Evolutionary conservation across 768 basidiomycete species (phyloP).

Genomic region (Suillus occidentalis): DNA sequence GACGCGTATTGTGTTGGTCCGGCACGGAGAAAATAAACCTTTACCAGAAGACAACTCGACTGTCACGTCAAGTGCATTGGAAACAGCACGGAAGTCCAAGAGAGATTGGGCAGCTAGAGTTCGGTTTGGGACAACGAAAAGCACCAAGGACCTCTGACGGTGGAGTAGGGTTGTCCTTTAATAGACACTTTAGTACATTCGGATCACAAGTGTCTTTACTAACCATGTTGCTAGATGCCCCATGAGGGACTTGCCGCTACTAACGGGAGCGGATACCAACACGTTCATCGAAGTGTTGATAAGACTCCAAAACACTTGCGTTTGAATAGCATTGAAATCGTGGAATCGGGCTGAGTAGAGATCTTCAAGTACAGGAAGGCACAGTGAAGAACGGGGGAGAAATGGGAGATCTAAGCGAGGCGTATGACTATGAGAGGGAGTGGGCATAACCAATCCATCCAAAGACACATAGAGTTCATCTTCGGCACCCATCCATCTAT

Average conservation of each 20-base stretch:
- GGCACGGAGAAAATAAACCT: constrained; percentile 36
- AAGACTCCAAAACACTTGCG: constrained; percentile 84
- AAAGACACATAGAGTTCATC: constrained; percentile 65
- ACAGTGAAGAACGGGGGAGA: constrained; percentile 56
- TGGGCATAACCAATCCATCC: constrained; percentile 76
- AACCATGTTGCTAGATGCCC: constrained; percentile 75
- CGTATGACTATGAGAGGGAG: constrained; percentile 52
- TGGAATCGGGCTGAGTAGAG: constrained; percentile 46
- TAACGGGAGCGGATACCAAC: constrained; percentile 75
- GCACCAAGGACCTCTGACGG: constrained; percentile 49
- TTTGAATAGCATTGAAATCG: constrained; percentile 83
- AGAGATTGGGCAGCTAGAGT: constrained; percentile 56
- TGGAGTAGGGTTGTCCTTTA: constrained; percentile 56
- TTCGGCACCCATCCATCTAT: constrained; percentile 93
- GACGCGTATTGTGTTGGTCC: constrained; percentile 51
- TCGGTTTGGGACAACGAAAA: constrained; percentile 63
- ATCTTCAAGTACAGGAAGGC: constrained; percentile 42
- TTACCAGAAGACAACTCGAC: constrained; percentile 33
- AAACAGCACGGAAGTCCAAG: constrained; percentile 48
- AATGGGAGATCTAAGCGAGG: constrained; percentile 74
- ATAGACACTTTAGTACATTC: constrained; percentile 8
- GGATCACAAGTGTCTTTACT: constrained; percentile 24
- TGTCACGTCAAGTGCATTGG: constrained; percentile 38
- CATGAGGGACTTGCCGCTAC: constrained; percentile 78
- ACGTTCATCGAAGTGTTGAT: constrained; percentile 65